phyloP scores from a whole-genome alignment of 345 rosid species.

The Draba incana region DNA sequence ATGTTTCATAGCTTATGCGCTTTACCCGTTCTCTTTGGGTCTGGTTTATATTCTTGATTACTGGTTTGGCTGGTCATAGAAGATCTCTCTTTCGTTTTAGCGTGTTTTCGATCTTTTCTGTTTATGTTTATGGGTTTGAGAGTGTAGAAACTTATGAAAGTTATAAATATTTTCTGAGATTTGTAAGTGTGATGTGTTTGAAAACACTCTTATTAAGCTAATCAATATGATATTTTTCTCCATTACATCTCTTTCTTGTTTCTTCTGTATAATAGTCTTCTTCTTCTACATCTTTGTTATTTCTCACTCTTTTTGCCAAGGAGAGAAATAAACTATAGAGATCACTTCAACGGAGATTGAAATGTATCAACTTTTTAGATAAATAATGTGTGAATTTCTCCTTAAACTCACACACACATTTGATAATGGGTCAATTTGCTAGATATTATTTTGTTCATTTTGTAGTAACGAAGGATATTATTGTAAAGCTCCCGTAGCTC shows the following conservation, averaged over 20 bases:
- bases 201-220: slow-evolving; percentile 16
- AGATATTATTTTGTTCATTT: no score
- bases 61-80: slow-evolving; percentile 91
- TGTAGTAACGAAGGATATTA: no score
- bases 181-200: slow-evolving; percentile 28
- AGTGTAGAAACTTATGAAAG: slow-evolving; percentile 7
- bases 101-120: not conserved
- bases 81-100: slow-evolving; percentile 22
- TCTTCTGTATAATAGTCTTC: not conserved
- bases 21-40: slow-evolving; percentile 83
- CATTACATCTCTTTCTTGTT: slow-evolving; percentile 1
- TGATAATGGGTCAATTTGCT: no score
- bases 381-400: no score
- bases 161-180: slow-evolving; percentile 5
- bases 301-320: not conserved
- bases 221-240: not conserved
- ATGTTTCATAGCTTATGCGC: slow-evolving; percentile 62
- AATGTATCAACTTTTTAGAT: not conserved
- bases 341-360: not conserved
- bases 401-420: no score
- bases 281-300: not conserved
- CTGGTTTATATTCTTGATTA: slow-evolving; percentile 88
- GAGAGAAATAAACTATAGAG: no score
- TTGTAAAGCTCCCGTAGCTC: slow-evolving; percentile 81
- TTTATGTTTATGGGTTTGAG: slow-evolving; percentile 12